These are phyloP conservation scores for Fomes fomentarius DNA, from an alignment of 1,284 basidiomycete genomes.

Conservation along the genomic window DNA sequence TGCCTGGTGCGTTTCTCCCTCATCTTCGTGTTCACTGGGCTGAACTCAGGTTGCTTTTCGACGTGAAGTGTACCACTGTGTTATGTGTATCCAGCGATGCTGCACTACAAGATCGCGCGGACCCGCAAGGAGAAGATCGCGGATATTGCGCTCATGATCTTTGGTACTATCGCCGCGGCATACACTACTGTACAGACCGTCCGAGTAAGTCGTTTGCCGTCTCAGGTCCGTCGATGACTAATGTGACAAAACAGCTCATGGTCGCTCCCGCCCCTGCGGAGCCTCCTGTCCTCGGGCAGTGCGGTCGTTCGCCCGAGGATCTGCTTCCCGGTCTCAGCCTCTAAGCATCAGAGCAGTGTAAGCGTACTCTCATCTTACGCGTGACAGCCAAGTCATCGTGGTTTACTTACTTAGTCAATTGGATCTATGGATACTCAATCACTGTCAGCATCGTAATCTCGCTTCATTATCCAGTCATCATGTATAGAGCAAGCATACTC, in stretches of 20 bases:
- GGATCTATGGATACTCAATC: too few species aligned
- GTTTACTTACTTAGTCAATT: too few species aligned
- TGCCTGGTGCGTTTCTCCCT: constrained; percentile 76
- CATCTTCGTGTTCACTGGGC: neutral
- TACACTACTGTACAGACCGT: constrained; percentile 89
- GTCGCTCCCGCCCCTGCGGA: constrained; percentile 30
- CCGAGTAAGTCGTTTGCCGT: constrained; percentile 48
- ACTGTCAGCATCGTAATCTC: too few species aligned
- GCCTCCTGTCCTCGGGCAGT: constrained; percentile 33
- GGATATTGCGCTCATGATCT: constrained; percentile 82
- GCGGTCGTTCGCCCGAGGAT: constrained; percentile 25
- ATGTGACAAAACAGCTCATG: too few species aligned
- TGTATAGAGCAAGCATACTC: too few species aligned
- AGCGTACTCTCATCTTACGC: too few species aligned
- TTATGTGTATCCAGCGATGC: constrained; percentile 92
- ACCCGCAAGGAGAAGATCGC: constrained; percentile 70
- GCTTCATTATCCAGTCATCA: too few species aligned
- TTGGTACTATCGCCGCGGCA: constrained; percentile 81
- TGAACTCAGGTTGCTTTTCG: neutral
- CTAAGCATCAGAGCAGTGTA: neutral
- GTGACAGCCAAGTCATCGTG: too few species aligned
- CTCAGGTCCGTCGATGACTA: too few species aligned
- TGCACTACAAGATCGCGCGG: constrained; percentile 89
- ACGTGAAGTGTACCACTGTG: constrained; percentile 83
- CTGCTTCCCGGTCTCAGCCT: constrained; percentile 6